Evolutionary conservation across 179 eudicot species (phyloP), one percentile per base, ranked within the genome.

Genomic region (Drosera spatulata): DNA sequence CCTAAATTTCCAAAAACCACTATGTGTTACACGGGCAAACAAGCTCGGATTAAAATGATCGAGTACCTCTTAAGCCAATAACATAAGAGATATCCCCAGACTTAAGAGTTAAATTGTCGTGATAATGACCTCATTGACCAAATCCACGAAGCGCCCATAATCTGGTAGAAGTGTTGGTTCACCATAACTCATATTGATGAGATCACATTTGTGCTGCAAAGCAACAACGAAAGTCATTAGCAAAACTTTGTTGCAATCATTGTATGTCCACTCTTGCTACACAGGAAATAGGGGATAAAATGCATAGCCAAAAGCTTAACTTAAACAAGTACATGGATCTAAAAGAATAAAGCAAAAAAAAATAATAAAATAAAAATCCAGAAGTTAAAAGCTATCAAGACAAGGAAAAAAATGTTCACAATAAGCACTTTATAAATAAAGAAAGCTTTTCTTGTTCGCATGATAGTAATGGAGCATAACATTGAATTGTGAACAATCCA

Each of bases 111-210:
- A 15, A 53, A 55, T 41, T 39, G 15, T 53, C 43, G 52, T 41
- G 47, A 37, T 61, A 38, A n/a, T 73, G 56, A 89, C 99, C 91
- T 93, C 99, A 75, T 89, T 75, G 59, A 86, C 90, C 56, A 93
- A 82, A 73, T 93, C 99, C 68, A 89, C 94, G 78, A 93, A 93
- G 54, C 99, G 99, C 46, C 99, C 99, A 78, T 93, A 93, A 64
- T 93, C 88, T 12, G 99, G 99, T 39, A 93, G 77, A 74, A 89
- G 62, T 56, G 95, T 79, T 48, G 95, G 74, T 73, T 93, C 99
- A 54, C 99, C 99, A 71, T 85, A 93, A 70, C 99, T 93, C 99
- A 89, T 93, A 75, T 93, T 93, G 77, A 93, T 93, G 67, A 93
- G 86, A 71, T 93, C 96, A 71, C 99, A 93, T 75, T 86, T 93